Evolutionary conservation across 2,329 filamentous ascomycete genomes (phyloP), one percentile per base, ranked within the genome.

Genomic region (Paradendryphiella salina): DNA sequence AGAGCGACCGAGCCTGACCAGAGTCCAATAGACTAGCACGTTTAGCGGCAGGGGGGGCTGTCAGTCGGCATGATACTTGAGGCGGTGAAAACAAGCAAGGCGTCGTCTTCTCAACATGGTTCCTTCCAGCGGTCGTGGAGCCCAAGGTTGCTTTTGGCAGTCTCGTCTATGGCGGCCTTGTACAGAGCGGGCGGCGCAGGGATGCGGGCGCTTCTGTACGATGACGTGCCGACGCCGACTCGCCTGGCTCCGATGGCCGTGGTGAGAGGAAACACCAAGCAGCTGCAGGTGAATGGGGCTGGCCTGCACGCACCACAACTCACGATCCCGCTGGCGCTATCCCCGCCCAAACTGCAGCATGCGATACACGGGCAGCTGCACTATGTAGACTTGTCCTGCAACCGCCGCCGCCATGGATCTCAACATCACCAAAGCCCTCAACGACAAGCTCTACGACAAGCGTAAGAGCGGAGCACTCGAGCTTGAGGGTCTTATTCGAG

Each of bases 401-500:
- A 37, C 38, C 50, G 38, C 18, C 4, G 26, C 43, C 52, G 68
- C 37, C 54, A 96, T 97, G 92, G 93, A 97, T 79, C 80, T 84
- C 69, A 87, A 86, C 71, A 90, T 96, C 72, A 90, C 95, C 76
- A 89, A 93, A 65, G 83, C 92, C 62, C 81, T 99, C 71, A 96
- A 95, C 73, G 94, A 99, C 78, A 99, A 96, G 83, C 87, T 97
- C 71, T 99, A 99, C 75, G 94, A 99, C 73, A 96, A 95, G 80
- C 85, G 95, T 72, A 99, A 99, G 76, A 87, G 91, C 69, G 94
- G 94, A 59, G 94, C 95, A 65, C 84, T 99, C 50, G 94, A 99
- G 63, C 86, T 99, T 62, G 94, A 99, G 76, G 88, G 87, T 61
- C 83, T 90, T 46, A 94, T 99, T 66, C 88, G 94, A 58, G 90